Evolutionary conservation across 2,329 filamentous ascomycete species (phyloP).

Genomic region (Dendrostoma leiphaemia): DNA sequence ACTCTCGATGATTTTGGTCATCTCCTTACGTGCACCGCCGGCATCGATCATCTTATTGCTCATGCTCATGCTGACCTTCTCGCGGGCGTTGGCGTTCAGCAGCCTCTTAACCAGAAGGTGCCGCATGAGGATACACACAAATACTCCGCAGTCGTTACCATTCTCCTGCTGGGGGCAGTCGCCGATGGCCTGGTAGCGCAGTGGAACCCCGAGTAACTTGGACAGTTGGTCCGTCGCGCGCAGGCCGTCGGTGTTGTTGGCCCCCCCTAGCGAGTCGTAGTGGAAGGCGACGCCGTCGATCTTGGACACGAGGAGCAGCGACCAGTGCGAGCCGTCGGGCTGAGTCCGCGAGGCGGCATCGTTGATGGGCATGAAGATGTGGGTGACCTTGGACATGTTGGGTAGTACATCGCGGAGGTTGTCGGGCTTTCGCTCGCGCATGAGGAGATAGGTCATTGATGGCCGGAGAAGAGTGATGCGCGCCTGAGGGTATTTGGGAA

Average conservation of each 20-base stretch:
- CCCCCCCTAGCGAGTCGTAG: slow-evolving; percentile 81
- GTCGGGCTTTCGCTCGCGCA: slow-evolving; percentile 64
- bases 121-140: slow-evolving; percentile 92
- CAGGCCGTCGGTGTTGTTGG: slow-evolving; percentile 73
- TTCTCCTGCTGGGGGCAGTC: slow-evolving; percentile 93
- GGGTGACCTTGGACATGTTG: slow-evolving; percentile 75
- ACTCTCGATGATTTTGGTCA: slow-evolving; percentile 83
- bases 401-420: slow-evolving; percentile 69
- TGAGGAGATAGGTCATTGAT: slow-evolving; percentile 87
- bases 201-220: slow-evolving; percentile 61
- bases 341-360: slow-evolving; percentile 73
- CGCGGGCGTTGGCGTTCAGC: slow-evolving; percentile 71
- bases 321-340: slow-evolving; percentile 96
- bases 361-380: slow-evolving; percentile 95
- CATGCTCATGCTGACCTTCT: slow-evolving; percentile 95
- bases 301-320: slow-evolving; percentile 81
- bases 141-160: slow-evolving; percentile 90
- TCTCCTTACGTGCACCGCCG: slow-evolving; percentile 78
- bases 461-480: slow-evolving; percentile 89
- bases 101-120: slow-evolving; percentile 85
- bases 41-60: slow-evolving; percentile 81
- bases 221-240: slow-evolving; percentile 68
- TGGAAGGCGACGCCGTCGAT: slow-evolving; percentile 93
- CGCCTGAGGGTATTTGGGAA: slow-evolving; percentile 75
- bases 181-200: slow-evolving; percentile 77